Evolutionary conservation across 345 rosid genomes (phyloP).

Genomic region (Carallia brachiata): DNA sequence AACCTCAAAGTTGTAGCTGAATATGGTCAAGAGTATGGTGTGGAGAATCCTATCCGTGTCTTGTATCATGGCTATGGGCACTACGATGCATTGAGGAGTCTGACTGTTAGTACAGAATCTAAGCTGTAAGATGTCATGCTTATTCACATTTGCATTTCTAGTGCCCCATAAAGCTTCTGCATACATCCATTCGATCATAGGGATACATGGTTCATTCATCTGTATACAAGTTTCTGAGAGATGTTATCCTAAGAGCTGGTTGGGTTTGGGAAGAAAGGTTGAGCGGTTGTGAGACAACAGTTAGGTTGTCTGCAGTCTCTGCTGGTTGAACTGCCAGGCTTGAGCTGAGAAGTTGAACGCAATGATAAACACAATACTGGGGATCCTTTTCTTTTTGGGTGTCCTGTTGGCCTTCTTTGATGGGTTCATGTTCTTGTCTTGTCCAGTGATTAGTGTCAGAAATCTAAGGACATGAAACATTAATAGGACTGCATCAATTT

Average conservation of each 20-base stretch:
- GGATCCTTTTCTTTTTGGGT: too few species aligned
- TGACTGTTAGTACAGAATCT: constrained; percentile 20
- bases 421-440: too few species aligned
- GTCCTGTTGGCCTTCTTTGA: too few species aligned
- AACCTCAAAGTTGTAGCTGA: constrained; percentile 50
- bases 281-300: background rate
- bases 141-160: background rate
- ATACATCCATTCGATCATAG: background rate
- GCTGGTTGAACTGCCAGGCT: background rate
- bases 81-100: constrained; percentile 47
- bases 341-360: background rate
- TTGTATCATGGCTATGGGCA: constrained; percentile 64
- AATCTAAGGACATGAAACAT: too few species aligned
- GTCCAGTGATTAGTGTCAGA: too few species aligned
- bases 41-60: constrained; percentile 51
- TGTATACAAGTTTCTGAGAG: too few species aligned
- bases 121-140: constrained; percentile 38
- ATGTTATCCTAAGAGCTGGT: too few species aligned
- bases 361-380: background rate
- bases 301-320: background rate
- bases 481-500: background rate
- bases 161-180: too few species aligned
- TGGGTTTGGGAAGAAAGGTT: background rate
- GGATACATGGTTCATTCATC: background rate
- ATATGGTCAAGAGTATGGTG: constrained; percentile 62